Evolutionary conservation across 495 filamentous ascomycete genomes (phyloP), one percentile per base, ranked within the genome.

Genomic region (Neurospora pannonica): DNA sequence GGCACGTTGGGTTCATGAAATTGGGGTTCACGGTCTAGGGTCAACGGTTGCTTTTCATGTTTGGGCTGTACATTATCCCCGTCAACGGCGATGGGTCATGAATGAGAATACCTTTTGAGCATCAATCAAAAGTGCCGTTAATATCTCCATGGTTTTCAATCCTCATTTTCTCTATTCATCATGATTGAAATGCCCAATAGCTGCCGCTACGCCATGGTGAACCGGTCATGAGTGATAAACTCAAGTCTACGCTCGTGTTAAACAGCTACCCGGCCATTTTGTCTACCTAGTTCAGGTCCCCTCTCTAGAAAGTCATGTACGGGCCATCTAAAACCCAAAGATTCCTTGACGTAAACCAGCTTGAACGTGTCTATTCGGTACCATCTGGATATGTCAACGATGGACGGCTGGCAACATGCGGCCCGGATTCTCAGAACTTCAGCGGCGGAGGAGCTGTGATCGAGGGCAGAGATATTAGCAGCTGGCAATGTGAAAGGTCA

Each of bases 21-120:
- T 90, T 73, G 93, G 93, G 93, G 92, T 67, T 95, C 92, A 90
- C 91, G 92, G 90, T 85, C 86, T 87, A 89, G 89, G 91, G 87
- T 89, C 87, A 87, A 92, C 87, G 93, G 92, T 89, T 89, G 89
- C 87, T 90, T 90, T 87, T 84, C 77, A 75, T 77, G 89, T 91
- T 89, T 89, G 89, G 92, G 91, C 90, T 97, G 94, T 97, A 97
- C 89, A 96, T 94, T 96, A 95, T 91, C 86, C 80, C 84, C 84
- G 80, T 91, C 87, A 89, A 86, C 89, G 92, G 84, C 89, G 91
- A 93, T 85, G 86, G 54, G 86, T 85, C 83, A 87, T 82, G 85
- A 89, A 87, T 85, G 82, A 85, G 83, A 85, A 85, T 81, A 83
- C 77, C 82, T 81, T 83, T 78, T 82, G 77, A 84, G 82, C 38